Evolutionary conservation across 164 flowering plant species (phyloP), one percentile per base, ranked within the genome.

Genomic region (Umbilicus rupestris): DNA sequence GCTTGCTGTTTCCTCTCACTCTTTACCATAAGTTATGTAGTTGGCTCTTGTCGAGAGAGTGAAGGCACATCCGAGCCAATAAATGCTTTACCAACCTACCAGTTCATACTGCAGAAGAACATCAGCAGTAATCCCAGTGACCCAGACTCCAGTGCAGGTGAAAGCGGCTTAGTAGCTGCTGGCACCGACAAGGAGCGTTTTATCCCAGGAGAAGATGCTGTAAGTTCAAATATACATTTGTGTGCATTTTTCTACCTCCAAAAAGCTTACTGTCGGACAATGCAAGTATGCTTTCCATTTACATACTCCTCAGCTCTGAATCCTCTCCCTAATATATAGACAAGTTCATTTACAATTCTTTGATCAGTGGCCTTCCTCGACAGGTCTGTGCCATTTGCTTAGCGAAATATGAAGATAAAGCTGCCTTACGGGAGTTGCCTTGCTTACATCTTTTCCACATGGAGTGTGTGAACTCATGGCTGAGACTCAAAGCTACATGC

Each of bases 361-460:
- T n/a, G n/a, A n/a, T n/a, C n/a, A n/a, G n/a, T n/a, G n/a, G n/a
- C n/a, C n/a, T n/a, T n/a, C n/a, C n/a, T n/a, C n/a, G 15, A 22
- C 28, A 87, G 93, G 81, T 74, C 28, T 87, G 93, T 63, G 81
- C 90, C 70, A 87, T 87, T 42, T 87, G 93, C 81, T 72, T 87
- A 75, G 82, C 88, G 31, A 81, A 69, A 64, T 87, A 85, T 74
- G 80, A 62, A 16, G 81, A 85, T 46, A 73, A 84, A 58, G 93
- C 85, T 64, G 86, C 81, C 52, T 76, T 85, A 64, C 78, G 87
- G 69, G 90, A 87, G 78, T 74, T 87, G 24, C 83, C 90, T 2
- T 87, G 93, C 68, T 62, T 76, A 15, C 93, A 87, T 80, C 83
- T 82, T 71, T 84, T 85, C 64, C 93, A 87, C 71, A 73, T 63